phyloP scores from a whole-genome alignment of 2,329 filamentous ascomycete genomes.

The Cladosporium velox region DNA sequence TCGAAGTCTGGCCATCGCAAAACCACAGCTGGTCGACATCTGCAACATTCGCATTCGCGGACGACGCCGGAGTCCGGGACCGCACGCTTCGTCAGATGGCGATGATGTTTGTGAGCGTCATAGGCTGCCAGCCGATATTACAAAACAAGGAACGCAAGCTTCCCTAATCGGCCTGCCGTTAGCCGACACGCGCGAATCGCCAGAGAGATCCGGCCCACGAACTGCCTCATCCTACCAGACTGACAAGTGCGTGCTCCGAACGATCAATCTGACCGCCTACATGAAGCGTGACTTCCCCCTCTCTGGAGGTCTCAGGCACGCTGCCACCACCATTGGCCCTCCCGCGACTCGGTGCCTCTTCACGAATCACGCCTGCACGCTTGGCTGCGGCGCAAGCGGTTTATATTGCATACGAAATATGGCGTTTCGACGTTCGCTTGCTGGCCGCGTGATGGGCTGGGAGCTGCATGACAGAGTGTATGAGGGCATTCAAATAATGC shows the following conservation, averaged over 20 bases:
- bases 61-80: not conserved
- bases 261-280: constrained; percentile 7
- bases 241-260: not conserved
- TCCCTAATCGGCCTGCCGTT: constrained; percentile 2
- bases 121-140: not conserved
- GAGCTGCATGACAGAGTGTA: not conserved
- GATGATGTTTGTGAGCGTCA: constrained; percentile 12
- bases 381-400: constrained; percentile 14
- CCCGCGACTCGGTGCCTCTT: not conserved
- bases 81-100: not conserved
- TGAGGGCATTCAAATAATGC: not conserved
- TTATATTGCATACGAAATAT: constrained; percentile 18
- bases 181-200: constrained; percentile 12
- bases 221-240: constrained; percentile 1
- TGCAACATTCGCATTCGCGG: constrained; percentile 3
- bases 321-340: not conserved
- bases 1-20: not conserved
- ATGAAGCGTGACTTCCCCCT: constrained; percentile 15
- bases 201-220: not conserved
- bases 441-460: constrained; percentile 1
- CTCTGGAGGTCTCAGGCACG: constrained; percentile 2
- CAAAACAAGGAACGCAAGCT: constrained; percentile 10
- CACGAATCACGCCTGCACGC: constrained; percentile 7
- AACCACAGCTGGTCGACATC: not conserved
- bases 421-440: constrained; percentile 8